Evolutionary conservation across 2,329 filamentous ascomycete species (phyloP), one percentile per base, ranked within the genome.

Genomic region (Aspergillus carbonarius): DNA sequence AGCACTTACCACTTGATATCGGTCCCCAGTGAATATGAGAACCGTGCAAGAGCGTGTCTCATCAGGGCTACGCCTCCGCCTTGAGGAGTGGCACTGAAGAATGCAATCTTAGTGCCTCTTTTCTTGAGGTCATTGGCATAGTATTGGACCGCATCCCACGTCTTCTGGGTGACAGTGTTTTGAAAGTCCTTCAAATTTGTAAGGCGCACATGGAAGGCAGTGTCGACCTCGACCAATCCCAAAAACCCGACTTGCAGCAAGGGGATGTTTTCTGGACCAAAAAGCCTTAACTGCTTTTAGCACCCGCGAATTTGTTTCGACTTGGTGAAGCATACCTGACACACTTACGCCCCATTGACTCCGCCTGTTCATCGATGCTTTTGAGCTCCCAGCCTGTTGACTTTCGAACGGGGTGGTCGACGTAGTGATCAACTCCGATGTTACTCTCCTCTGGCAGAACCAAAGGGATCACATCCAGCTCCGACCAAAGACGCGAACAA

Each of bases 61-160:
- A 93, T 93, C 51, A 93, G 79, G 5, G 90, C 90, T 8, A 93
- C 90, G 42, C 90, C 90, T 51, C 90, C 90, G n/a, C 90, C 90
- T 69, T 93, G 90, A 1, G 90, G 90, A 1, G 90, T 93, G 55
- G 86, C 85, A 70, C 88, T 92, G 80, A 93, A 92, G 75, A 92
- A 92, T 1, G 89, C 89, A 66, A 92, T 81, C 70, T 86, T 89
- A 60, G 84, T 82, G 57, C 88, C 86, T 51, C 85, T 82, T 57
- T 80, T 70, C 63, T 87, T 88, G 49, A 92, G 79, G 27, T 85
- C 82, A 35, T 83, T 74, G 49, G 85, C 87, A 65, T 84, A 91
- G 52, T 85, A 79, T 68, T 87, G 77, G 40, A 87, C 85, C 1
- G 87, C 80, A 39, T 83, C 77, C 88, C 89, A 92, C 0, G 89